Evolutionary conservation across 2,329 filamentous ascomycete species (phyloP), one percentile per base, ranked within the genome.

Genomic region (Dendrostoma leiphaemia): DNA sequence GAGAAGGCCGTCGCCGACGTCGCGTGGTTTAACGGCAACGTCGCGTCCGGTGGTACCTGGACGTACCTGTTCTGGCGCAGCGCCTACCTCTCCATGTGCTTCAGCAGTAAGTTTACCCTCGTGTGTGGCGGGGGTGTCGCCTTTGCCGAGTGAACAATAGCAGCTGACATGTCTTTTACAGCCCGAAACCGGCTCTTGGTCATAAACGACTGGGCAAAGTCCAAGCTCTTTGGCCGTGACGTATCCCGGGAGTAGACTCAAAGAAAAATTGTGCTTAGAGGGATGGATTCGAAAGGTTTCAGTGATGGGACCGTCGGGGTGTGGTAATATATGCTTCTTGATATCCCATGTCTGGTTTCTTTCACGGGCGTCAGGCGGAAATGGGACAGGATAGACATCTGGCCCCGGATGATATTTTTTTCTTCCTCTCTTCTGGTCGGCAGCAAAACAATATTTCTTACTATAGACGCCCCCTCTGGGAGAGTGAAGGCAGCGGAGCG

Each of bases 81-180:
- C 69, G 94, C 93, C 52, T 99, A 99, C 74, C 79, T 99, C 72
- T 97, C 91, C 81, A 99, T 99, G 94, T 97, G 93, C 84, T 99
- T 99, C 74, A 97, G 92, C 85, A 92, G 91, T 94, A 83, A 86
- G 90, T 89, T 63, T 32, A 19, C 46, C 48, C 32, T 19, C 28
- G 3, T 3, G 24, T 38, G 23, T 34, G 48, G 64, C 60, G n/a
- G n/a, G n/a, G n/a, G n/a, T n/a, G n/a, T n/a, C n/a, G n/a, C n/a
- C n/a, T n/a, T n/a, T n/a, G n/a, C n/a, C n/a, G n/a, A 61, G 52
- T 57, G 37, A 55, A 57, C 28, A 43, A 12, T 37, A 31, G 35
- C 48, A 24, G 38, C 38, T 67, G 55, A 70, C 61, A 7, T 12
- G 21, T 29, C 40, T 50, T 40, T 34, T 48, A 44, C 61, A 95